phyloP scores from a whole-genome alignment of 2,329 filamentous ascomycete species.

The Scedosporium minutisporum region DNA sequence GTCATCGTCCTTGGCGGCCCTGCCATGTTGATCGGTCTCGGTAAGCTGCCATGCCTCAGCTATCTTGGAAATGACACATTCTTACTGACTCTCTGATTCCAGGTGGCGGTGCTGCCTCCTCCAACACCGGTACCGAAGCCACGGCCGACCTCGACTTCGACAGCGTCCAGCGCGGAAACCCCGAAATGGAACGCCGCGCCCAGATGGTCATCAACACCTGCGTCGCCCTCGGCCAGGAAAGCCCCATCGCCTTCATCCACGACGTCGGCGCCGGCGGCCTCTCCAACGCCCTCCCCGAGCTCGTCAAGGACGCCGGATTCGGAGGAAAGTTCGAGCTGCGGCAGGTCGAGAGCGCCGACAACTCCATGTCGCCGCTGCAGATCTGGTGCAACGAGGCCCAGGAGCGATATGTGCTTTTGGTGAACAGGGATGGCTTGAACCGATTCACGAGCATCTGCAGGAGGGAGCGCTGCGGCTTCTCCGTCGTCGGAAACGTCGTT shows the following conservation, averaged over 20 bases:
- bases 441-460: slow-evolving; percentile 59
- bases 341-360: slow-evolving; percentile 83
- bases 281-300: slow-evolving; percentile 68
- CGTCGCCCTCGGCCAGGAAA: slow-evolving; percentile 70
- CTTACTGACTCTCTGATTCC: background rate
- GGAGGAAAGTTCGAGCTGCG: slow-evolving; percentile 92
- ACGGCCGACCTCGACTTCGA: slow-evolving; percentile 92
- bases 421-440: slow-evolving; percentile 73
- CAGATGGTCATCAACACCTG: slow-evolving; percentile 98
- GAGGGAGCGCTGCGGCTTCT: slow-evolving; percentile 81
- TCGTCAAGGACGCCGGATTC: slow-evolving; percentile 84
- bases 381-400: slow-evolving; percentile 98
- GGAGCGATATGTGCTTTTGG: slow-evolving; percentile 86
- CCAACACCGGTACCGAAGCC: slow-evolving; percentile 76
- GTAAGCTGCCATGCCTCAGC: slow-evolving; percentile 21
- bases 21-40: slow-evolving; percentile 94
- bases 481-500: slow-evolving; percentile 73
- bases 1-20: slow-evolving; percentile 90
- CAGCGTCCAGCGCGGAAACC: slow-evolving; percentile 93
- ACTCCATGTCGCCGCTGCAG: slow-evolving; percentile 86
- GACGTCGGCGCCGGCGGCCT: slow-evolving; percentile 89
- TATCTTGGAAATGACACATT: background rate
- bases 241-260: slow-evolving; percentile 93
- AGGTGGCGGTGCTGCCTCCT: slow-evolving; percentile 79
- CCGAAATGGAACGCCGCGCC: slow-evolving; percentile 86